Base-by-base conservation (phyloP, 495 filamentous ascomycete genomes). In the Xylaria grammica region DNA sequence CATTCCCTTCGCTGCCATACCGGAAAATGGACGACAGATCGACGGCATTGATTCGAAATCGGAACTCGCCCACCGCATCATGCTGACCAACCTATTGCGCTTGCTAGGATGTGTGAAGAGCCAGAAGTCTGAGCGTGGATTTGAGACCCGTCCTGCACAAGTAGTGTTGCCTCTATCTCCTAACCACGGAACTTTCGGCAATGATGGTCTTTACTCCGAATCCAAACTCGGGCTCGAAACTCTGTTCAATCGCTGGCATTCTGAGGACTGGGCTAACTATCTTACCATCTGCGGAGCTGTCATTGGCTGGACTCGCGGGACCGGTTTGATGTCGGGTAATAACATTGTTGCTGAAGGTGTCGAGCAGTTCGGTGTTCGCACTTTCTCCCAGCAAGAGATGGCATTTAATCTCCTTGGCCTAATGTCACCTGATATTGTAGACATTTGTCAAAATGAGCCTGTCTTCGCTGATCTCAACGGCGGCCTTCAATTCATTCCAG, bases 321-420 rank as follows among this genome's bases (percentile, higher is more conserved):
- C 95, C 60, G 95, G 95, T 69, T 84, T 99, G 65, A 99, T 99
- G 95, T 90, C 90, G 71, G 94, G 91, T 67, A 99, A 99, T 83
- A 99, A 99, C 76, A 88, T 97, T 73, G 93, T 97, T 60, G 96
- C 95, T 7, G 94, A 98, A 76, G 96, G 94, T 52, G 90, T 99
- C 58, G 95, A 99, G 80, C 90, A 90, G 66, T 93, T 94, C 71
- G 95, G 95, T 72, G 96, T 98, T 17, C 91, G 96, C 66, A 99
- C 95, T 4, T 99, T 99, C 81, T 97, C 94, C 19, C 96, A 98
- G 80, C 92, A 96, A 70, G 95, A 99, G 78, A 99, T 99, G 95
- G 95, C 95, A 3, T 98, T 99, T 85, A 99, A 98, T 77, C 80
- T 99, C 58, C 88, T 99, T 40, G 94, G 95, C 60, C 87, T 99